Evolutionary conservation across 345 rosid species (phyloP), one percentile per base, ranked within the genome.

Genomic region (Anacardium occidentale): DNA sequence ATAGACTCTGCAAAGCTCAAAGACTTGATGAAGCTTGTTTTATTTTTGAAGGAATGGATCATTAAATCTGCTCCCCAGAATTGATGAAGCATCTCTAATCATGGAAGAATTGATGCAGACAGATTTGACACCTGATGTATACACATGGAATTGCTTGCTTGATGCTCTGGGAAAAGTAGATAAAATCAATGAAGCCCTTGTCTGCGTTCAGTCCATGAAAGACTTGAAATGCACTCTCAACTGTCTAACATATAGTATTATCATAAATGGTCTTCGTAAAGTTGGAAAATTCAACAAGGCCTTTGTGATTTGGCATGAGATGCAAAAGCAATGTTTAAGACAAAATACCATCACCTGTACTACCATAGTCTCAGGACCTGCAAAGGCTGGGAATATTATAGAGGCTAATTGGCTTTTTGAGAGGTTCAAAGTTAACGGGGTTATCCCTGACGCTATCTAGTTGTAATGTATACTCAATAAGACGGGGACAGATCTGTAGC

Each of bases 221-320:
- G 94, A 91, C 74, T 53, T 86, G 81, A 85, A 86, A 68, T 89
- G 93, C 70, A 32, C 81, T 51, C 96, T 96, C 17, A 91, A 91
- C 86, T 84, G 82, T 22, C 71, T 90, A 73, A 92, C 99, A 18
- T 95, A 86, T 51, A 78, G 91, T 76, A 92, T 91, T 74, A 74
- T 92, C 45, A 91, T 95, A 47, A 87, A 91, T 24, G 99, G 98
- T 79, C 98, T 95, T 34, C 91, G 99, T 76, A 85, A 75, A 69
- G 80, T 89, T 65, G 85, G 97, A 79, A 95, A 95, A 76, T 95
- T 90, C 75, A 95, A 88, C 80, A 95, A 95, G 82, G 99, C 98
- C 70, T 91, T 92, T 77, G 99, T 92, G 12, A 86, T 85, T 79
- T 95, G 98, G 99, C 99, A 95, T 87, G 98, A 95, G 89, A 92